phyloP scores from a whole-genome alignment of 2,329 filamentous ascomycete species.

The Colletotrichum cordylinicola region DNA sequence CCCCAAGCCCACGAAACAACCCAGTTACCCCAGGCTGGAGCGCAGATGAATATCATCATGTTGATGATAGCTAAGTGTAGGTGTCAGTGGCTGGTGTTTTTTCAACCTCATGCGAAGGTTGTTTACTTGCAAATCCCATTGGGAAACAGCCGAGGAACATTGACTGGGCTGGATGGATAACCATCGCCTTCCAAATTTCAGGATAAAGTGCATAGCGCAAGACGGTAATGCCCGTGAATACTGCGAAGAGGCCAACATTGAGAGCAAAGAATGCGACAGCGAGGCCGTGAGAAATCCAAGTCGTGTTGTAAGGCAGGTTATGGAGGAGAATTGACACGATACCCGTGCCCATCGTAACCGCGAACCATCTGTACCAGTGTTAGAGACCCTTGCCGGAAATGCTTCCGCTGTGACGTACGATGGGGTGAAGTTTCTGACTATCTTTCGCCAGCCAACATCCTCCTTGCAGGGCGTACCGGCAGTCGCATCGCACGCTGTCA shows the following conservation, averaged over 20 bases:
- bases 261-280: constrained; percentile 62
- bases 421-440: constrained; percentile 59
- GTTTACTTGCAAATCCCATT: constrained; percentile 67
- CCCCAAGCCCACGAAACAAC: constrained; percentile 60
- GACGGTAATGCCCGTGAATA: constrained; percentile 59
- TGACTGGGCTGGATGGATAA: constrained; percentile 69
- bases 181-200: constrained; percentile 69
- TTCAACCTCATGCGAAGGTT: constrained; percentile 14
- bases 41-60: constrained; percentile 66
- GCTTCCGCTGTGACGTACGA: constrained; percentile 45
- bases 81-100: neutral
- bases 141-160: constrained; percentile 73
- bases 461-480: constrained; percentile 32
- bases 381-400: neutral
- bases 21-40: constrained; percentile 64
- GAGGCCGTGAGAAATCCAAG: constrained; percentile 52
- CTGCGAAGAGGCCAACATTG: constrained; percentile 62
- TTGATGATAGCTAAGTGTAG: constrained; percentile 58
- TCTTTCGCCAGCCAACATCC: constrained; percentile 46
- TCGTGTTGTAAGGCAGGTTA: constrained; percentile 64
- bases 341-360: constrained; percentile 71
- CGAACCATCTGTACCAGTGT: constrained; percentile 54
- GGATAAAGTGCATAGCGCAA: constrained; percentile 71
- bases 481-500: neutral
- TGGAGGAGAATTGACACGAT: constrained; percentile 69